A percentile compares a stretch with the other conserved stretches of the same genome.
Conservation (phyloP, 2,329 filamentous ascomycete species). For the Xylaria sp. region DNA sequence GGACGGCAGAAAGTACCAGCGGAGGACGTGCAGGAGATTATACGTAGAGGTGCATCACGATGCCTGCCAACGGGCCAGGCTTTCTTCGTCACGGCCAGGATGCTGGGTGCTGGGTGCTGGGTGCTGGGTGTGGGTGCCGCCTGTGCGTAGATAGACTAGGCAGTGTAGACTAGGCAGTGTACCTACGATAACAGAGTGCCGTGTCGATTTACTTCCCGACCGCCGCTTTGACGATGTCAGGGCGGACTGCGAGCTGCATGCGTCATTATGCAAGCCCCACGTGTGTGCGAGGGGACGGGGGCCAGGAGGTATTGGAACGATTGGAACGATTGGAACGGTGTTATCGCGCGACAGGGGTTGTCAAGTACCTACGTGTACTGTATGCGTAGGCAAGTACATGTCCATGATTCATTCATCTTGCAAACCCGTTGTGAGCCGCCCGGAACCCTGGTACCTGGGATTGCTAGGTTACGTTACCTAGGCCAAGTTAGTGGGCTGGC, state of each 20-base stretch:
- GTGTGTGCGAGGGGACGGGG: conserved; percentile 21
- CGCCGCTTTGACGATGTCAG: conserved; percentile 30
- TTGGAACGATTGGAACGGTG: too few relatives aligned
- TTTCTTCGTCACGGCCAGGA: too few relatives aligned
- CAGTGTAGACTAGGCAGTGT: too few relatives aligned
- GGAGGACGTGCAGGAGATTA: conserved; percentile 6
- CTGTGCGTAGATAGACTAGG: not conserved
- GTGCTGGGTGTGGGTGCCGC: too few relatives aligned
- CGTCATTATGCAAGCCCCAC: conserved; percentile 38
- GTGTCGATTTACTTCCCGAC: conserved; percentile 4
- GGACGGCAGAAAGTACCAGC: not conserved
- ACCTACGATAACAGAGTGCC: not conserved
- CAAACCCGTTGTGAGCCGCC: conserved; percentile 18
- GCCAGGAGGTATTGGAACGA: not conserved
- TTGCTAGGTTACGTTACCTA: not conserved
- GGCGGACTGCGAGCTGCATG: conserved; percentile 26
- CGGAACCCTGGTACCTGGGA: not conserved
- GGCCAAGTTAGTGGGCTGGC: not conserved
- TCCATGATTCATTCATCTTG: too few relatives aligned
- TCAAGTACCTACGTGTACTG: not conserved
- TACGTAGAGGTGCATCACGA: not conserved
- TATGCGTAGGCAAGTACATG: too few relatives aligned
- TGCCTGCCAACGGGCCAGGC: not conserved
- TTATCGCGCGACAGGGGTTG: not conserved
- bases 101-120: too few relatives aligned